These are phyloP conservation scores for Ceratobasidium sp. DNA, from an alignment of 1,284 basidiomycete genomes.

Conservation along the genomic window DNA sequence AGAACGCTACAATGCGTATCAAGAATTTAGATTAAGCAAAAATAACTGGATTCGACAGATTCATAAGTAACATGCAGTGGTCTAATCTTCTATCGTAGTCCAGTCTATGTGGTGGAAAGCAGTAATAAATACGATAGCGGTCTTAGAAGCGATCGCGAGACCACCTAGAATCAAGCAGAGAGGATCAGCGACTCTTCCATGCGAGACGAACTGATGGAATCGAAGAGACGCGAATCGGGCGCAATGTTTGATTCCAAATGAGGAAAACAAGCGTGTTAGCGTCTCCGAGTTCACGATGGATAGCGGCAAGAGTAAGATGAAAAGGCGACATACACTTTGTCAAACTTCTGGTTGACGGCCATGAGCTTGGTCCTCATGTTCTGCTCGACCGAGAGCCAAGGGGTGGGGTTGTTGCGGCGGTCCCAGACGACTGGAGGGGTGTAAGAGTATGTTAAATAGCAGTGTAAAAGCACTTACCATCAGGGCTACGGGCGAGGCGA, in stretches of 20 bases:
- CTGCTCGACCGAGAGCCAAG: slow-evolving; percentile 77
- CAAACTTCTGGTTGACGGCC: slow-evolving; percentile 72
- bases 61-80: background rate
- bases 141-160: slow-evolving; percentile 25
- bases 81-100: slow-evolving; percentile 8
- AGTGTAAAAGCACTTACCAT: slow-evolving; percentile 55
- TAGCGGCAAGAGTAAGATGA: background rate
- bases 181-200: slow-evolving; percentile 36
- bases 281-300: background rate
- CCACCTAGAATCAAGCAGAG: slow-evolving; percentile 31
- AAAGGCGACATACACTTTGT: slow-evolving; percentile 61
- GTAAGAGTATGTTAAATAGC: slow-evolving; percentile 17
- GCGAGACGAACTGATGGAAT: slow-evolving; percentile 11
- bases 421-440: slow-evolving; percentile 70
- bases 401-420: slow-evolving; percentile 74
- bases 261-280: slow-evolving; percentile 24
- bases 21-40: slow-evolving; percentile 13
- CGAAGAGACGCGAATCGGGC: background rate
- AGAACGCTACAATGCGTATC: too few species aligned
- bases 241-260: slow-evolving; percentile 17
- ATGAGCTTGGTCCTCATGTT: slow-evolving; percentile 74
- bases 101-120: slow-evolving; percentile 24
- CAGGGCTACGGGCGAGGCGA: slow-evolving; percentile 73
- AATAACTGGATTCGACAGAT: slow-evolving; percentile 16
- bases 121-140: slow-evolving; percentile 2